phyloP scores from a whole-genome alignment of 441 rosid genomes.

The Populus hybrid region DNA sequence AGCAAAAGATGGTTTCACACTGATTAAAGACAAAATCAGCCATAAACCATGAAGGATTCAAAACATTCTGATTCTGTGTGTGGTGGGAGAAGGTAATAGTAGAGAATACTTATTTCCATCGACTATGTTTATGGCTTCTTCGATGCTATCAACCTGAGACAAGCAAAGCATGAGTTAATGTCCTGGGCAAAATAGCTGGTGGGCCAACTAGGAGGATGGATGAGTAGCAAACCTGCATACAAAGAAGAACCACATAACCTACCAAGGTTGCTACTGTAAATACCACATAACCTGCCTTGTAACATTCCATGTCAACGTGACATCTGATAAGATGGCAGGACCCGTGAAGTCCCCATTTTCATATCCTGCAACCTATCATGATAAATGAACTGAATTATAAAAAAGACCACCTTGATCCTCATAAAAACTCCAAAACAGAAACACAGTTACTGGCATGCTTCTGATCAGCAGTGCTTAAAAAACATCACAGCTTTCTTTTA shows the following conservation, averaged over 20 bases:
- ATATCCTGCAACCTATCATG: conserved; percentile 72
- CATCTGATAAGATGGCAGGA: conserved; percentile 77
- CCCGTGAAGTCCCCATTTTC: conserved; percentile 88
- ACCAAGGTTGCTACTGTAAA: conserved; percentile 19
- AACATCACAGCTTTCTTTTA: too few species aligned
- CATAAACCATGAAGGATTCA: conserved; percentile 27
- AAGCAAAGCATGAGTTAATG: neutral
- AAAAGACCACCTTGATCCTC: neutral
- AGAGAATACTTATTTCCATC: conserved; percentile 63
- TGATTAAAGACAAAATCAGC: conserved; percentile 76
- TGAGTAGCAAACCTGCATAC: conserved; percentile 59
- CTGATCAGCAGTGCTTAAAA: too few species aligned
- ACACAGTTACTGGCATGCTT: too few species aligned
- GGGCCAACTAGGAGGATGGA: conserved; percentile 7
- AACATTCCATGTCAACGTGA: conserved; percentile 71
- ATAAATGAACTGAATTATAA: neutral
- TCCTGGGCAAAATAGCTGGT: too few species aligned
- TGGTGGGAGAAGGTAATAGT: too few species aligned
- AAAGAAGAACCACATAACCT: conserved; percentile 53
- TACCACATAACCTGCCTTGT: conserved; percentile 47
- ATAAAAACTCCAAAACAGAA: too few species aligned
- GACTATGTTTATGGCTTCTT: conserved; percentile 70
- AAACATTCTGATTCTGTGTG: too few species aligned
- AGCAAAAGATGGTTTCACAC: conserved; percentile 76
- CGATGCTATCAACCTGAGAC: conserved; percentile 60